Percentiles rank a stretch among this genome's conserved stretches.
phyloP scores from a whole-genome alignment of 1,284 basidiomycete genomes.

The Malassezia japonica region DNA sequence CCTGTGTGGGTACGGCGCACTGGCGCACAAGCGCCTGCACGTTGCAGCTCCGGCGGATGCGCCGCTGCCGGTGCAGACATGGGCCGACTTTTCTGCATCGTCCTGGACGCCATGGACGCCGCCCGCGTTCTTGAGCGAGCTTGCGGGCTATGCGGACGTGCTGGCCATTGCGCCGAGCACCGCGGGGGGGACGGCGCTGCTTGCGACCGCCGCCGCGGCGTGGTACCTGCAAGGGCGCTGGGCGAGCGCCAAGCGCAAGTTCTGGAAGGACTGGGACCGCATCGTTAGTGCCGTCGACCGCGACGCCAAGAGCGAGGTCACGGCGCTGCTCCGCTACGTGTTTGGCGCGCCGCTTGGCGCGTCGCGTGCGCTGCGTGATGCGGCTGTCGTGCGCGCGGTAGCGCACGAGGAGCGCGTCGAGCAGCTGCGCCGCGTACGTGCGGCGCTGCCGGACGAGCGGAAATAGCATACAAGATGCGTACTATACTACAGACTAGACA shows the following conservation, averaged over 20 bases:
- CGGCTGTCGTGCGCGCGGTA: not conserved
- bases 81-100: not conserved
- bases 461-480: not conserved
- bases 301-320: constrained; percentile 24
- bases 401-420: constrained; percentile 1
- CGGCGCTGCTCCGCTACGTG: constrained; percentile 8
- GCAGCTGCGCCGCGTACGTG: not conserved
- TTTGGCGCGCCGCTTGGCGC: constrained; percentile 14
- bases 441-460: not conserved
- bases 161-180: constrained; percentile 36
- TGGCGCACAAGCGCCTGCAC: constrained; percentile 3
- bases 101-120: not conserved
- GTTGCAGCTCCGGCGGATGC: not conserved
- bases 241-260: constrained; percentile 36
- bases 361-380: constrained; percentile 4
- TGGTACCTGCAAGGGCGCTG: constrained; percentile 48
- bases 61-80: not conserved
- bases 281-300: constrained; percentile 28
- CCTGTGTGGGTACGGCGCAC: not conserved
- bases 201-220: constrained; percentile 34
- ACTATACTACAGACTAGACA: not conserved
- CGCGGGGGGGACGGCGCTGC: constrained; percentile 30
- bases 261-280: constrained; percentile 44
- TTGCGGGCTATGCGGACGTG: constrained; percentile 5
- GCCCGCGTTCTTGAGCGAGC: not conserved